phyloP scores from a whole-genome alignment of 2,329 filamentous ascomycete genomes.

The Simplicillium aogashimaense region DNA sequence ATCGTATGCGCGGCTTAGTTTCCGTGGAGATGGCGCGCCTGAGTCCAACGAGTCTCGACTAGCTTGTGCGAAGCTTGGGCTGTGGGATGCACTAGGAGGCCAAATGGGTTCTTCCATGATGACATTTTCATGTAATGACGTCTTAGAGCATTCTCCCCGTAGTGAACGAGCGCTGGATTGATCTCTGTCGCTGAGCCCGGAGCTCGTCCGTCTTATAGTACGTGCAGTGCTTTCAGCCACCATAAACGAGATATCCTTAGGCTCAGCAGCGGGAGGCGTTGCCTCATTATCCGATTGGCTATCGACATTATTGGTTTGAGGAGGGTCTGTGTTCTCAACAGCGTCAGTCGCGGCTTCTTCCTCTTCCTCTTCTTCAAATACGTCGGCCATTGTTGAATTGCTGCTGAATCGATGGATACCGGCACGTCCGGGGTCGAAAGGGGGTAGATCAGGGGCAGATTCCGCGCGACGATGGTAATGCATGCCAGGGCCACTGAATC shows the following conservation, averaged over 20 bases:
- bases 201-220: conserved; percentile 31
- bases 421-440: conserved; percentile 55
- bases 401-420: conserved; percentile 53
- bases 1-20: conserved; percentile 18
- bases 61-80: background rate
- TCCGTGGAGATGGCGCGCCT: conserved; percentile 34
- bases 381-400: conserved; percentile 70
- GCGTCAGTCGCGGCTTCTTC: conserved; percentile 35
- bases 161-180: conserved; percentile 17
- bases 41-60: conserved; percentile 26
- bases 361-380: conserved; percentile 79
- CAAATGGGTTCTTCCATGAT: conserved; percentile 38
- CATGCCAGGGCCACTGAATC: conserved; percentile 58
- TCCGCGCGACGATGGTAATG: conserved; percentile 72
- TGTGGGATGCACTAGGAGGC: conserved; percentile 5
- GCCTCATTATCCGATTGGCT: conserved; percentile 27
- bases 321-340: conserved; percentile 23
- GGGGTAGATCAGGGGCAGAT: conserved; percentile 69
- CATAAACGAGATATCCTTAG: conserved; percentile 14
- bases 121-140: conserved; percentile 40
- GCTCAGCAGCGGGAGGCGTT: conserved; percentile 19
- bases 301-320: conserved; percentile 26
- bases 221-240: conserved; percentile 8
- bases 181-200: conserved; percentile 31
- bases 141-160: conserved; percentile 37